A percentile compares a stretch with the other conserved stretches of the same genome.
phyloP scores from a whole-genome alignment of 2,329 filamentous ascomycete species.

The Myrmaecium sp. region DNA sequence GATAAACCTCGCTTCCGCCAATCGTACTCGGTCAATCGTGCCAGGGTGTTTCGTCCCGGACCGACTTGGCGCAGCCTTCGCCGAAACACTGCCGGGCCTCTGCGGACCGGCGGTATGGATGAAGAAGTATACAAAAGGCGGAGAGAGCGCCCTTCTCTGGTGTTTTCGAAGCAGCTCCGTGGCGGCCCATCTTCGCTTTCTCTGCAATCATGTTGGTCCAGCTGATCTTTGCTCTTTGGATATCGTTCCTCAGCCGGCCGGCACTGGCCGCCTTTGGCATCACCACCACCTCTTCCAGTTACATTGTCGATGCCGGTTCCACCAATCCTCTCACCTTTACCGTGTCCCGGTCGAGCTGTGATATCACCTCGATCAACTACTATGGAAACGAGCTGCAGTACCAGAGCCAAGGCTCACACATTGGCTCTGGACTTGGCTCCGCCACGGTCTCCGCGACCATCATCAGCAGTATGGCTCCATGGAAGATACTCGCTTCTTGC shows the following conservation, averaged over 20 bases:
- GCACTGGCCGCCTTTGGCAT: constrained; percentile 19
- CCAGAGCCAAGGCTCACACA: constrained; percentile 33
- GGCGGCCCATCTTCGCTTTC: no score
- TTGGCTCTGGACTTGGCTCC: constrained; percentile 41
- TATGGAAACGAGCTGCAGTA: constrained; percentile 44
- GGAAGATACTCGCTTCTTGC: constrained; percentile 7
- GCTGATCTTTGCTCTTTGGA: neutral
- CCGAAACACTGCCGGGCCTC: no score
- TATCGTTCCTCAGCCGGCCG: constrained; percentile 4
- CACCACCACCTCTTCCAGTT: constrained; percentile 13
- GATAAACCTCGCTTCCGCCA: no score
- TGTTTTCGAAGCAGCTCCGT: no score
- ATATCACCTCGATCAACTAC: constrained; percentile 47
- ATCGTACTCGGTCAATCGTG: no score
- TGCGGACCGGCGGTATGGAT: no score
- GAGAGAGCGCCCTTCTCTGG: no score
- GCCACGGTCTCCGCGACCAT: constrained; percentile 33
- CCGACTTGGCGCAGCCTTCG: no score
- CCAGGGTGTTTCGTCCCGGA: no score
- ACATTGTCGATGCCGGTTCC: constrained; percentile 19
- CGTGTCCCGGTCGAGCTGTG: constrained; percentile 33
- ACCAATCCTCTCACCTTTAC: constrained; percentile 16
- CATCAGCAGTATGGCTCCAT: constrained; percentile 11
- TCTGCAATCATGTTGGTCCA: no score
- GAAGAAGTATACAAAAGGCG: no score